These are phyloP conservation scores for Leptoxyphium fumago DNA, from an alignment of 2,329 filamentous ascomycete species.

Conservation along the genomic window DNA sequence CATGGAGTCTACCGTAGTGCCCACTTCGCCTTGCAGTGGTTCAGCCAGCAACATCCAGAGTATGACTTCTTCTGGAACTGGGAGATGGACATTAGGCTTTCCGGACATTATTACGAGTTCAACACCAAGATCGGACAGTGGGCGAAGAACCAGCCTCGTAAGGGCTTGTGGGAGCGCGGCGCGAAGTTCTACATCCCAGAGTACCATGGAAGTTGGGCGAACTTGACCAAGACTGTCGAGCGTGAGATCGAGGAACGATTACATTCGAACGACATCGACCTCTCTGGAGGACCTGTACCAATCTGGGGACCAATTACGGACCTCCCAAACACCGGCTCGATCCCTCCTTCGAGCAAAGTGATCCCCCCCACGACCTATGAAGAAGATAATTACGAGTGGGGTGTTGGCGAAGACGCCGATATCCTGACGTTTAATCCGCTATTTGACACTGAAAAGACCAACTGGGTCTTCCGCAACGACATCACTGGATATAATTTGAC, in stretches of 20 bases:
- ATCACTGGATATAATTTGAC: slow-evolving; percentile 50
- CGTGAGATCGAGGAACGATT: slow-evolving; percentile 32
- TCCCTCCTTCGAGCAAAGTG: slow-evolving; percentile 47
- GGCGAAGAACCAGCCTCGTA: slow-evolving; percentile 52
- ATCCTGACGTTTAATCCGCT: slow-evolving; percentile 64
- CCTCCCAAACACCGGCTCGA: slow-evolving; percentile 29
- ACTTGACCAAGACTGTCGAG: slow-evolving; percentile 52
- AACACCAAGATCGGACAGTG: slow-evolving; percentile 51
- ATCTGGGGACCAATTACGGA: slow-evolving; percentile 48
- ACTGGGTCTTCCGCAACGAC: slow-evolving; percentile 57
- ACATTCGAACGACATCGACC: slow-evolving; percentile 28
- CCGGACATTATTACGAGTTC: slow-evolving; percentile 72
- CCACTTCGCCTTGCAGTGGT: slow-evolving; percentile 37
- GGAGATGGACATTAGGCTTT: slow-evolving; percentile 75
- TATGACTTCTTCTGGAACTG: slow-evolving; percentile 60
- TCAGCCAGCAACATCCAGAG: slow-evolving; percentile 34
- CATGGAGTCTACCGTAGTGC: slow-evolving; percentile 74
- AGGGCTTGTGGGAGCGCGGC: slow-evolving; percentile 59
- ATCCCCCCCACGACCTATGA: slow-evolving; percentile 45
- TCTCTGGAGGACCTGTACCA: slow-evolving; percentile 35
- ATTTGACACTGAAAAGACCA: slow-evolving; percentile 57
- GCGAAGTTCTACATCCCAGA: slow-evolving; percentile 60
- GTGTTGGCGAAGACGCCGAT: slow-evolving; percentile 61
- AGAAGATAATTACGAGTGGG: slow-evolving; percentile 57
- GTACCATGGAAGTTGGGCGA: slow-evolving; percentile 51